Evolutionary conservation across 495 filamentous ascomycete genomes (phyloP).

Genomic region (Aspergillus leporis): DNA sequence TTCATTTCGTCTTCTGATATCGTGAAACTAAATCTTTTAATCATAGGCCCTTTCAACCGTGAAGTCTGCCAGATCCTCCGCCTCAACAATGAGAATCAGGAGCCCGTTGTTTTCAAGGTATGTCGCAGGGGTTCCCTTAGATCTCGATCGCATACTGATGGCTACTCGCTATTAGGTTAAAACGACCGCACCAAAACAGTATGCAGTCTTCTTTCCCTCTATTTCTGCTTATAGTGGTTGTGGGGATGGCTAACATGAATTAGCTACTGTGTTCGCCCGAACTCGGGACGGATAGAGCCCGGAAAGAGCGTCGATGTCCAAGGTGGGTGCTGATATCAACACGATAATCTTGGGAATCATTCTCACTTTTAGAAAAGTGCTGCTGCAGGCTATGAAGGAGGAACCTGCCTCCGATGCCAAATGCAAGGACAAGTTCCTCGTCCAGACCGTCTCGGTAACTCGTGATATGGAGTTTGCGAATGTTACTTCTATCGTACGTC

Average conservation of each 20-base stretch:
- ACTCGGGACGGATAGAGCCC: slow-evolving; percentile 91
- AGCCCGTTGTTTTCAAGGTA: slow-evolving; percentile 95
- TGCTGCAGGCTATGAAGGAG: slow-evolving; percentile 96
- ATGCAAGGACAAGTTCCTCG: slow-evolving; percentile 97
- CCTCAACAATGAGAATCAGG: slow-evolving; percentile 74
- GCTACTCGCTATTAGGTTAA: slow-evolving; percentile 68
- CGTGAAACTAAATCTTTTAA: background rate
- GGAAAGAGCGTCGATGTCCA: slow-evolving; percentile 88
- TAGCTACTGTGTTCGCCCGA: slow-evolving; percentile 97
- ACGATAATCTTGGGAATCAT: no score
- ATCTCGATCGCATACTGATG: slow-evolving; percentile 23
- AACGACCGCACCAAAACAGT: slow-evolving; percentile 99
- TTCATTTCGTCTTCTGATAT: background rate
- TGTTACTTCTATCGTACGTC: slow-evolving; percentile 74
- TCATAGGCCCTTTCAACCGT: slow-evolving; percentile 82
- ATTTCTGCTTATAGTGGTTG: background rate
- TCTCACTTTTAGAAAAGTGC: slow-evolving; percentile 54
- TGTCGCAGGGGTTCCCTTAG: slow-evolving; percentile 17
- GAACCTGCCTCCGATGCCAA: slow-evolving; percentile 82
- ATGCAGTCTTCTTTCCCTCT: slow-evolving; percentile 39
- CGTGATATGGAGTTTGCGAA: slow-evolving; percentile 79
- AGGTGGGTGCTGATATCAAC: slow-evolving; percentile 56
- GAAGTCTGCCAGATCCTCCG: slow-evolving; percentile 84
- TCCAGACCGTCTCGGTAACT: slow-evolving; percentile 87
- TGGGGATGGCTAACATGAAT: slow-evolving; percentile 28